Evolutionary conservation across 2,329 filamentous ascomycete genomes (phyloP).

Genomic region (Pseudopithomyces maydicus): DNA sequence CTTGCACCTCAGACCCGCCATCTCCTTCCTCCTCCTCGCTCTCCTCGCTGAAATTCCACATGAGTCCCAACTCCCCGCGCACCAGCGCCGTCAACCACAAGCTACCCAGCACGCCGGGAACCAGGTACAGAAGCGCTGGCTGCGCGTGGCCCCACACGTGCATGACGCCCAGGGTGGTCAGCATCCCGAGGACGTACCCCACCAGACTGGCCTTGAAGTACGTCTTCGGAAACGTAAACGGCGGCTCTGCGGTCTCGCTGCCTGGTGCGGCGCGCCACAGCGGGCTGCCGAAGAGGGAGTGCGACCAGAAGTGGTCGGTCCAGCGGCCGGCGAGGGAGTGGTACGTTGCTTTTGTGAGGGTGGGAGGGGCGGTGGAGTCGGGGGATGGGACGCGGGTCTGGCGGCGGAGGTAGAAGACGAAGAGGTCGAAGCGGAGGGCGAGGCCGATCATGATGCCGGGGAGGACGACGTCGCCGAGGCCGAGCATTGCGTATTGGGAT

Average conservation of each 20-base stretch:
- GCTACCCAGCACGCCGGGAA: conserved; percentile 78
- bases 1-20: neutral
- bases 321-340: conserved; percentile 68
- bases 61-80: conserved; percentile 72
- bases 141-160: conserved; percentile 81
- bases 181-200: conserved; percentile 80
- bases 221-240: conserved; percentile 71
- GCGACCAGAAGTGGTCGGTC: conserved; percentile 84
- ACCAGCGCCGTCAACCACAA: conserved; percentile 75
- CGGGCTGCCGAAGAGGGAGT: conserved; percentile 37
- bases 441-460: conserved; percentile 90
- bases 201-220: conserved; percentile 81
- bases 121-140: conserved; percentile 88
- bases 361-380: neutral
- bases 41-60: conserved; percentile 83
- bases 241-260: conserved; percentile 24
- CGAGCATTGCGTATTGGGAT: conserved; percentile 72
- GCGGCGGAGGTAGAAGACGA: conserved; percentile 76
- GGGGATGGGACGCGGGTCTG: conserved; percentile 47
- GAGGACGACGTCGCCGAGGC: conserved; percentile 90
- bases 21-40: conserved; percentile 45
- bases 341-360: conserved; percentile 47
- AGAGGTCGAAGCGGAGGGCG: conserved; percentile 89
- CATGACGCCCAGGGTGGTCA: conserved; percentile 77
- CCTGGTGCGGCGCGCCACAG: conserved; percentile 20